Conservation (phyloP, 257 asterid species). For the Misopates orontium region DNA sequence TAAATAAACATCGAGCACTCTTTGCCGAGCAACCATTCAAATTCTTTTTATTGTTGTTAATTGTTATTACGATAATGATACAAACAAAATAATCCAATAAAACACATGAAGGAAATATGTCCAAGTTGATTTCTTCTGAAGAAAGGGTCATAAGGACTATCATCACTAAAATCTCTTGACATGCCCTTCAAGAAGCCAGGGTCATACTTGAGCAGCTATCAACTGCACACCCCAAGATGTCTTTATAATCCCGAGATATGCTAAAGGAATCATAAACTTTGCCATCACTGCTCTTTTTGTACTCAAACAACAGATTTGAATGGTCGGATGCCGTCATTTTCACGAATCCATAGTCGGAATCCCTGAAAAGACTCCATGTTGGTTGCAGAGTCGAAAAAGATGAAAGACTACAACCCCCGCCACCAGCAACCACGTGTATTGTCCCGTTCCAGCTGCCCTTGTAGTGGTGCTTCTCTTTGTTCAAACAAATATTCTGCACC, state of each 20-base stretch:
- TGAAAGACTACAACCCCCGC: conserved; percentile 89
- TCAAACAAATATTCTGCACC: conserved; percentile 71
- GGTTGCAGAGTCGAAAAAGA: conserved; percentile 60
- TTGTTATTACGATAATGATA: too few species aligned
- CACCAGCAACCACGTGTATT: conserved; percentile 93
- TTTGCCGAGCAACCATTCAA: too few species aligned
- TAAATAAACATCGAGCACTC: too few species aligned
- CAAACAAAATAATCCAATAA: too few species aligned
- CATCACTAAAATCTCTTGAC: background rate
- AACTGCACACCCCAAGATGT: conserved; percentile 74
- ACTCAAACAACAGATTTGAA: conserved; percentile 81
- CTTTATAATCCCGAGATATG: conserved; percentile 81
- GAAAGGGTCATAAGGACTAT: background rate
- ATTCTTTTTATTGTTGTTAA: too few species aligned
- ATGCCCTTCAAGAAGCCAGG: conserved; percentile 51
- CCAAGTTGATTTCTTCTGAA: too few species aligned
- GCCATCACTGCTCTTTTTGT: conserved; percentile 83
- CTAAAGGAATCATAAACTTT: conserved; percentile 81
- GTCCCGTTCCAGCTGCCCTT: conserved; percentile 81
- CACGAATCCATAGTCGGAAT: conserved; percentile 74
- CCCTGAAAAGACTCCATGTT: conserved; percentile 75
- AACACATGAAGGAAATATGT: too few species aligned
- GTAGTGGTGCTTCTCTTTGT: conserved; percentile 53
- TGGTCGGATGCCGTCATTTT: conserved; percentile 79
- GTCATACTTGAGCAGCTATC: conserved; percentile 86